These are phyloP conservation scores for Colletotrichum liaoningense DNA, from an alignment of 2,329 filamentous ascomycete genomes.

Conservation along the genomic window DNA sequence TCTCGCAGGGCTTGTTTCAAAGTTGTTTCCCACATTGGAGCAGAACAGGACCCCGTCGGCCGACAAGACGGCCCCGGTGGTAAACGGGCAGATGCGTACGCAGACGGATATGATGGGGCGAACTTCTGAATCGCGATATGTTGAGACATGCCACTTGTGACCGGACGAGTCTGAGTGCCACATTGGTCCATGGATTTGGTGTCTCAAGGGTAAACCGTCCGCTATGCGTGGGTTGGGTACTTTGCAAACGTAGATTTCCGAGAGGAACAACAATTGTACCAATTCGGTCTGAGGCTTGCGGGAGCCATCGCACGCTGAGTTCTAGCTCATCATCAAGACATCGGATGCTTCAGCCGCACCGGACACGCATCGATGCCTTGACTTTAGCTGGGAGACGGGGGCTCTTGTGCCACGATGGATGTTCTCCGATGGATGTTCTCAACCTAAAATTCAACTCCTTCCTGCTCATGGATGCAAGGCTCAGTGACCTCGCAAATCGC, in stretches of 20 bases:
- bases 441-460: constrained; percentile 8
- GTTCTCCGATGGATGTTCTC: constrained; percentile 2
- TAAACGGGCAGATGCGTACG: not conserved
- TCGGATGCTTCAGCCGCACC: not conserved
- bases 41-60: constrained; percentile 11
- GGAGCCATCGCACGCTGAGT: not conserved
- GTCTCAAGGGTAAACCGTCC: constrained; percentile 12
- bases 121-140: constrained; percentile 4
- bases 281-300: not conserved
- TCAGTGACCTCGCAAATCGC: constrained; percentile 1
- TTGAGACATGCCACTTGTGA: constrained; percentile 16
- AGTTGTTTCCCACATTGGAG: constrained; percentile 21
- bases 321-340: not conserved
- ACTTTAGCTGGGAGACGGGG: not conserved
- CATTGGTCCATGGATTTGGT: not conserved
- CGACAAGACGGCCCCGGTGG: constrained; percentile 20
- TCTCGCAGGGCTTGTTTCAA: constrained; percentile 28
- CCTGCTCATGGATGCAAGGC: not conserved
- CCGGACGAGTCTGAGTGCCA: constrained; percentile 14
- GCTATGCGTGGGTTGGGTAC: constrained; percentile 4
- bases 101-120: constrained; percentile 8
- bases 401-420: constrained; percentile 7
- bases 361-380: not conserved
- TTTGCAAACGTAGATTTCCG: not conserved
- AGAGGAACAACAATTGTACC: not conserved